Base-by-base conservation (phyloP, 768 basidiomycete species). In the Mycena floridula region DNA sequence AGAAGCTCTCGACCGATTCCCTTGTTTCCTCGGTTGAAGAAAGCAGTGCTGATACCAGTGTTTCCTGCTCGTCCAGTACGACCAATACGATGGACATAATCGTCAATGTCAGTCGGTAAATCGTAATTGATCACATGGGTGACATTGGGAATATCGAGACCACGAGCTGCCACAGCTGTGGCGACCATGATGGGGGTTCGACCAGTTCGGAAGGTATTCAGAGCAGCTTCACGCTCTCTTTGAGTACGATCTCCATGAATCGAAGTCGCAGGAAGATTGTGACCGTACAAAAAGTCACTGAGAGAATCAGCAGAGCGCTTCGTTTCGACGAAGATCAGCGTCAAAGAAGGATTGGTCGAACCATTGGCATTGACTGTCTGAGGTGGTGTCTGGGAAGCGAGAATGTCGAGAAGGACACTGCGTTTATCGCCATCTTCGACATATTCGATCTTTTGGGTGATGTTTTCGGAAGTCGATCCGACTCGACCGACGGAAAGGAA, bases 301-400 rank as follows among this genome's bases (percentile, higher is more conserved):
- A 99, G 77, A 82, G 88, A 89, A 57, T 99, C 96, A 24, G 96
- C 96, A 93, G 97, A 98, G 52, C 95, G 81, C 73, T 99, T 99
- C 45, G 96, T 99, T 77, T 99, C 96, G 49, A 98, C 95, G 64
- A 99, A 99, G 56, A 99, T 84, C 42, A 99, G 82, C 15, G 93
- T 92, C 23, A 98, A 73, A 25, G 92, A 92, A 15, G 72, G 46
- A 30, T 69, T 66, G 58, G 81, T 63, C 48, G 25, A 13, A 4
- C 32, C 32, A 35, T 35, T 35, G 32, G 32, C 15, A 3, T 4
- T 7, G 7, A 7, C 32, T 15, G 32, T 15, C 18, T 13, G 7
- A 7, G 32, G 9, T 21, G 77, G 72, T 45, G 70, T 66, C 52
- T 92, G 83, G 25, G 90, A 88, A 35, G 81, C 81, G 43, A 99